These are phyloP conservation scores for Penicillium atrosanguineum DNA, from an alignment of 495 filamentous ascomycete genomes.

Conservation along the genomic window DNA sequence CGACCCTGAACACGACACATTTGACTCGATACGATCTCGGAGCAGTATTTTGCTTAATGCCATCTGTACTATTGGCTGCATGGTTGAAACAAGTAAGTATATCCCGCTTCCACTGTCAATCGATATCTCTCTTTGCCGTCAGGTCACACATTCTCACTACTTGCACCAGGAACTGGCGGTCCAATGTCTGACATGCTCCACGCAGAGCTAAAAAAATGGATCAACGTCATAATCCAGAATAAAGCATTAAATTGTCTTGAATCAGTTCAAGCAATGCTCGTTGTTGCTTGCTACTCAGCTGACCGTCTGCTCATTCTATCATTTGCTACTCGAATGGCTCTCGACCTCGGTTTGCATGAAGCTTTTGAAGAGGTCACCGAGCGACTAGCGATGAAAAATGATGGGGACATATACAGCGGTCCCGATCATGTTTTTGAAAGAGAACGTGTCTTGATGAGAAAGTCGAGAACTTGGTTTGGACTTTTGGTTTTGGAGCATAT, in stretches of 20 bases:
- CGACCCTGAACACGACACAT: slow-evolving; percentile 41
- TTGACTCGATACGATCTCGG: slow-evolving; percentile 36
- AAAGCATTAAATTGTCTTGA: slow-evolving; percentile 37
- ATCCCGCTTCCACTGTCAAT: background rate
- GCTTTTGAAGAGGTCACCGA: slow-evolving; percentile 41
- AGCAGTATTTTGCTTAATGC: slow-evolving; percentile 47
- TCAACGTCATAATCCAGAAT: slow-evolving; percentile 45
- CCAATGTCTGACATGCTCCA: slow-evolving; percentile 38
- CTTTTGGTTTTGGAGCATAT: slow-evolving; percentile 48
- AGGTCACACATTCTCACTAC: background rate
- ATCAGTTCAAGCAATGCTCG: slow-evolving; percentile 47
- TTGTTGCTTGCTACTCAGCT: slow-evolving; percentile 48
- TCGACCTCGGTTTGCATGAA: slow-evolving; percentile 43
- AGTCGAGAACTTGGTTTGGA: slow-evolving; percentile 46
- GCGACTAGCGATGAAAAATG: slow-evolving; percentile 26
- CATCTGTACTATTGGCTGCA: slow-evolving; percentile 49
- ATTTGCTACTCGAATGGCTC: slow-evolving; percentile 46
- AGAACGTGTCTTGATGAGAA: slow-evolving; percentile 37
- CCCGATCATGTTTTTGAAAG: slow-evolving; percentile 18
- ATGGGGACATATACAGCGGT: slow-evolving; percentile 15
- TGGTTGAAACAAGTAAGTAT: slow-evolving; percentile 33
- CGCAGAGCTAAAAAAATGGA: slow-evolving; percentile 42
- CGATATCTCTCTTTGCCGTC: too few species aligned
- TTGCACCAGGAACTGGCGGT: slow-evolving; percentile 25
- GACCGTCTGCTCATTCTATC: slow-evolving; percentile 46